A percentile compares a stretch with the other conserved stretches of the same genome.
Evolutionary conservation across 768 basidiomycete species (phyloP).

Genomic region (Zangia roseola): DNA sequence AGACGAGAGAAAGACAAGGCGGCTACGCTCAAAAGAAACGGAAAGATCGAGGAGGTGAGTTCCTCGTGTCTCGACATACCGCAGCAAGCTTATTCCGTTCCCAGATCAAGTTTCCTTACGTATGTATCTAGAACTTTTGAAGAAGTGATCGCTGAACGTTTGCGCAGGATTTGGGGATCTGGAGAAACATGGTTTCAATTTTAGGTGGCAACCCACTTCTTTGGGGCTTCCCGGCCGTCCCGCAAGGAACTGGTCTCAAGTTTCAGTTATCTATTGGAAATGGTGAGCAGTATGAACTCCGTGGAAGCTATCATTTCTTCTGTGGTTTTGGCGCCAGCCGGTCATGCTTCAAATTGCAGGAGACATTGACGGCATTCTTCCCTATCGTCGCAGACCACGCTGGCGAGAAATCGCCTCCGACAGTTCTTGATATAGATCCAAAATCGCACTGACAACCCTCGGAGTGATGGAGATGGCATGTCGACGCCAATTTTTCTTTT

Average conservation of each 20-base stretch:
- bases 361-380: constrained; percentile 4
- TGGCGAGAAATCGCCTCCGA: constrained; percentile 69
- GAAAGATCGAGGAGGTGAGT: constrained; percentile 77
- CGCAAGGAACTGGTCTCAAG: constrained; percentile 70
- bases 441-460: constrained; percentile 11
- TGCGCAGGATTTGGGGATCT: constrained; percentile 71
- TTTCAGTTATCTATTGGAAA: constrained; percentile 69
- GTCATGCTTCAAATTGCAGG: no score
- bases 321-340: background rate
- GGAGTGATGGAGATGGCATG: no score
- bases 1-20: constrained; percentile 97
- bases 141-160: constrained; percentile 10
- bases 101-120: constrained; percentile 92
- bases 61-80: background rate
- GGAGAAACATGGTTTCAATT: constrained; percentile 72
- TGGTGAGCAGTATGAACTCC: constrained; percentile 70
- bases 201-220: constrained; percentile 71
- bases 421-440: constrained; percentile 49
- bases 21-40: constrained; percentile 77
- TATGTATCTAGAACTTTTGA: constrained; percentile 36
- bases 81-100: background rate
- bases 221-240: constrained; percentile 80
- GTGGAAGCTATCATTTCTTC: background rate
- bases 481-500: no score
- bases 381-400: constrained; percentile 30